A percentile compares a stretch with the other conserved stretches of the same genome.
phyloP scores from a whole-genome alignment of 257 asterid species.

The Scutellaria minor region DNA sequence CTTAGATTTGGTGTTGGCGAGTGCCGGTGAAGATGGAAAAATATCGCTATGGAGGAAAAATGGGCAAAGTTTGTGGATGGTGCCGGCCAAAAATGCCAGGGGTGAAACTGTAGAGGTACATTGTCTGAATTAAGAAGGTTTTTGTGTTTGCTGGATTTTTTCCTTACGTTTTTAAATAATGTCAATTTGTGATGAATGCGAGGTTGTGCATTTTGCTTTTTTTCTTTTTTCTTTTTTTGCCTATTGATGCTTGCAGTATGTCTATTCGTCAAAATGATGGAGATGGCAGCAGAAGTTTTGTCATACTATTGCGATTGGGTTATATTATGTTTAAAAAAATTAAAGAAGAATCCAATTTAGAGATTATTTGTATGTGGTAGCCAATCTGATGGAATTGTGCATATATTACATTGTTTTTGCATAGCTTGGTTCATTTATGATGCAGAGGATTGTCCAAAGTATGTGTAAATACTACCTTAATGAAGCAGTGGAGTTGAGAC shows the following conservation, averaged over 20 bases:
- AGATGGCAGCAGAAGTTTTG: constrained; percentile 21
- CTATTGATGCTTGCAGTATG: constrained; percentile 22
- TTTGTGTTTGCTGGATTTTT: not conserved
- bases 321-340: not conserved
- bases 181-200: not conserved
- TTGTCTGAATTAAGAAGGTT: constrained; percentile 27
- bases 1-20: constrained; percentile 91
- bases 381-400: not conserved
- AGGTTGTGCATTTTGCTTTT: constrained; percentile 14
- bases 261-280: constrained; percentile 11
- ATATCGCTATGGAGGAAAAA: constrained; percentile 82
- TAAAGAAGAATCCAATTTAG: constrained; percentile 8
- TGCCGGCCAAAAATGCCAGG: constrained; percentile 67
- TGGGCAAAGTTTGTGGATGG: constrained; percentile 84
- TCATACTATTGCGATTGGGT: not conserved
- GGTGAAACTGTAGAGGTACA: constrained; percentile 82
- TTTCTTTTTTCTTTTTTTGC: not conserved
- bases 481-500: constrained; percentile 21
- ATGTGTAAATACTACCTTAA: constrained; percentile 14
- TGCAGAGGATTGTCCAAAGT: constrained; percentile 10
- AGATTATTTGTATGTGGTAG: not conserved
- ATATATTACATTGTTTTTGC: not conserved
- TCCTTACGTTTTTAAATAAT: not conserved
- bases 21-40: constrained; percentile 88
- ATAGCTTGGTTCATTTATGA: constrained; percentile 4